A percentile compares a stretch with the other conserved stretches of the same genome.
Evolutionary conservation across 2,329 filamentous ascomycete genomes (phyloP).

Genomic region (Exophiala calicioides): DNA sequence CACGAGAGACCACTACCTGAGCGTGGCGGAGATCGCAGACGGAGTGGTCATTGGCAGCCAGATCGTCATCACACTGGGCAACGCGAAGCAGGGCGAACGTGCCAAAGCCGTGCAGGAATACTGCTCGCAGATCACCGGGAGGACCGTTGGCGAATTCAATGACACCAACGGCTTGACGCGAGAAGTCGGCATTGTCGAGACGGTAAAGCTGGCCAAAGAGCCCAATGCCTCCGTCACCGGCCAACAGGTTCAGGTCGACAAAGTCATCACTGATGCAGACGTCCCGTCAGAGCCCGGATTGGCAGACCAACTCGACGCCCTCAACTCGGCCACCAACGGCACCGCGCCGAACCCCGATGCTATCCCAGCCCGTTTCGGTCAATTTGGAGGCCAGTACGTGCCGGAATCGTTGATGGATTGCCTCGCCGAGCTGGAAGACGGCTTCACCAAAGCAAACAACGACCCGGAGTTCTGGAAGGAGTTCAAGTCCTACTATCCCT

Average conservation of each 20-base stretch:
- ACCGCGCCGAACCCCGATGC: conserved; percentile 47
- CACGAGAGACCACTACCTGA: conserved; percentile 89
- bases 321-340: conserved; percentile 62
- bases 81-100: conserved; percentile 66
- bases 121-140: conserved; percentile 70
- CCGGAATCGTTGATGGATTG: conserved; percentile 98
- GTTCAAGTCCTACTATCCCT: conserved; percentile 91
- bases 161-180: conserved; percentile 52
- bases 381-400: conserved; percentile 96
- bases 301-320: conserved; percentile 78
- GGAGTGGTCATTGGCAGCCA: conserved; percentile 96
- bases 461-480: conserved; percentile 96
- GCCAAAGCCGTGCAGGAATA: conserved; percentile 80
- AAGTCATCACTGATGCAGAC: conserved; percentile 63
- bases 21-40: conserved; percentile 79
- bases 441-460: conserved; percentile 83
- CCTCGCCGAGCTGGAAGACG: conserved; percentile 81
- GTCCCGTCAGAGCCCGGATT: conserved; percentile 64
- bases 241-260: conserved; percentile 62
- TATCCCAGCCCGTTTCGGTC: conserved; percentile 84
- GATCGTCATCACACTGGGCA: conserved; percentile 78
- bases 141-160: conserved; percentile 50
- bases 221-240: conserved; percentile 51
- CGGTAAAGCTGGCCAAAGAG: conserved; percentile 62
- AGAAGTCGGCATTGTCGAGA: conserved; percentile 71